A percentile compares a stretch with the other conserved stretches of the same genome.
Evolutionary conservation across 768 basidiomycete genomes (phyloP).

Genomic region (Hericium coralloides): DNA sequence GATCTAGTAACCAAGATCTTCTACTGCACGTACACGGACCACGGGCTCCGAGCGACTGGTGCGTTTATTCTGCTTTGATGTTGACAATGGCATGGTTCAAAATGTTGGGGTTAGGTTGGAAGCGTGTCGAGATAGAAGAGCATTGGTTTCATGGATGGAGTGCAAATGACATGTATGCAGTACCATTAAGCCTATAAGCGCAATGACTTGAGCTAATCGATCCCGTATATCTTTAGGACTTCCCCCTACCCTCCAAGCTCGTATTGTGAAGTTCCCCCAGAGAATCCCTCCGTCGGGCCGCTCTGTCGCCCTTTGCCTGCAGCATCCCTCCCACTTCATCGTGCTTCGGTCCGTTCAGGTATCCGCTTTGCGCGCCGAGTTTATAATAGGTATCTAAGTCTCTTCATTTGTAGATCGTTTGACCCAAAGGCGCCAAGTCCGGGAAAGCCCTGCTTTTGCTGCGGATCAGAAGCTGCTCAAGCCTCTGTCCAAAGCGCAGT

Average conservation of each 20-base stretch:
- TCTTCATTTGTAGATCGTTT: conserved; percentile 7
- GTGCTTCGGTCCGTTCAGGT: conserved; percentile 25
- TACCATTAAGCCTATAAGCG: too few species aligned
- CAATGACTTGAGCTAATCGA: too few species aligned
- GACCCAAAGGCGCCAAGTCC: conserved; percentile 10
- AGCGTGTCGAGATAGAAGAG: conserved; percentile 34
- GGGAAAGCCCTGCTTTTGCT: not conserved
- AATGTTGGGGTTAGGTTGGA: conserved; percentile 32
- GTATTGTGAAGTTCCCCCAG: conserved; percentile 30
- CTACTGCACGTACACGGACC: conserved; percentile 30
- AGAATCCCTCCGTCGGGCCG: conserved; percentile 27
- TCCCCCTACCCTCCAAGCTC: conserved; percentile 32
- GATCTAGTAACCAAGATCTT: conserved; percentile 26
- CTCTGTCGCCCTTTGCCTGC: conserved; percentile 38
- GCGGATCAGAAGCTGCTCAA: not conserved
- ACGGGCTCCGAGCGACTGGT: conserved; percentile 39
- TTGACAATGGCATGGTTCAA: not conserved
- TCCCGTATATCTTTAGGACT: conserved; percentile 10
- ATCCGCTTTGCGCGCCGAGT: not conserved
- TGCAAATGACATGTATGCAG: conserved; percentile 21
- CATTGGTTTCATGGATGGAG: conserved; percentile 31
- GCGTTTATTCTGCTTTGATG: conserved; percentile 5
- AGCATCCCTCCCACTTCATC: conserved; percentile 17
- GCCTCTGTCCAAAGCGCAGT: too few species aligned
- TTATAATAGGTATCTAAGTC: not conserved